Conservation (phyloP, 2,329 filamentous ascomycete species). For the Calonectria pseudoreteaudii region DNA sequence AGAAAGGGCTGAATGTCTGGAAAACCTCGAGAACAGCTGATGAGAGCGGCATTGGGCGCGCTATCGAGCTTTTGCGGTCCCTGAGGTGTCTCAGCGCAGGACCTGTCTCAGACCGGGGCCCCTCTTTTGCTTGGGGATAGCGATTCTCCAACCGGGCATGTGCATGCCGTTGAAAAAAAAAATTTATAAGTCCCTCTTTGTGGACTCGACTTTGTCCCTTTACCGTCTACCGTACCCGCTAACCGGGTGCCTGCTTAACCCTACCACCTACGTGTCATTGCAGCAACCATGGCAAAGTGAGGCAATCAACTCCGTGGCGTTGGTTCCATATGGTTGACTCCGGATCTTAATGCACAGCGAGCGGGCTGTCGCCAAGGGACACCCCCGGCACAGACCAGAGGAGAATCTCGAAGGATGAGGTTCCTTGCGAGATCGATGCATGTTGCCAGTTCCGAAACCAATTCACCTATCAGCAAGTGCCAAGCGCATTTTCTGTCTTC, state of each 20-base stretch:
- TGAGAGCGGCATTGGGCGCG: slow-evolving; percentile 26
- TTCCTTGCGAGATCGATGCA: slow-evolving; percentile 24
- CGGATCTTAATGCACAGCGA: not conserved
- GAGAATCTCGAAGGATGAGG: slow-evolving; percentile 18
- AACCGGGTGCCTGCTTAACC: slow-evolving; percentile 6
- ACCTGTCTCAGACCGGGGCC: slow-evolving; percentile 15
- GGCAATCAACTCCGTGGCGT: slow-evolving; percentile 6
- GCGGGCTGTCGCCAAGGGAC: not conserved
- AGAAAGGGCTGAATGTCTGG: slow-evolving; percentile 29
- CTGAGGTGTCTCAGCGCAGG: slow-evolving; percentile 26
- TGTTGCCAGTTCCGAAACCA: not conserved
- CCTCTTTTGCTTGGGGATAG: not conserved
- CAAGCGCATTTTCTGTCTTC: slow-evolving; percentile 11
- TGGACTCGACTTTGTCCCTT: slow-evolving; percentile 5
- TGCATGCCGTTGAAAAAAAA: slow-evolving; percentile 4
- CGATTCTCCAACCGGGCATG: not conserved
- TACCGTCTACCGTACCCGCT: slow-evolving; percentile 9
- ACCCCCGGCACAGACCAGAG: not conserved
- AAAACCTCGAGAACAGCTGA: slow-evolving; percentile 36
- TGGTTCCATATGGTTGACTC: slow-evolving; percentile 8
- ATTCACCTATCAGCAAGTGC: slow-evolving; percentile 11
- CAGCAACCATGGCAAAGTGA: slow-evolving; percentile 9
- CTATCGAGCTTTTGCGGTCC: slow-evolving; percentile 25
- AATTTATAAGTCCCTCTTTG: slow-evolving; percentile 2
- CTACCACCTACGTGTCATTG: slow-evolving; percentile 27